Evolutionary conservation across 129 eudicot genomes (phyloP).

Genomic region (Centaurea solstitialis): DNA sequence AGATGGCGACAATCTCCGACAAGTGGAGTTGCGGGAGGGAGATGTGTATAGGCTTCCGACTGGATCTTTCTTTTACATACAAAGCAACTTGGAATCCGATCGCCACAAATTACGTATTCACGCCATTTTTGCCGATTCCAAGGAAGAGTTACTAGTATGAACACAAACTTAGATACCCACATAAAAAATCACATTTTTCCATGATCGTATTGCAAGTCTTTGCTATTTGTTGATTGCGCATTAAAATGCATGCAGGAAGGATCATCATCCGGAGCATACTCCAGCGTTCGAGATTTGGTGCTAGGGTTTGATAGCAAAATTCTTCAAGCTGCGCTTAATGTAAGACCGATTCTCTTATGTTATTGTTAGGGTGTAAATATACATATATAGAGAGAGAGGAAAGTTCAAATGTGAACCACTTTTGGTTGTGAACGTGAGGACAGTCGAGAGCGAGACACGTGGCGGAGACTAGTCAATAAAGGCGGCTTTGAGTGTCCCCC

Average conservation of each 20-base stretch:
- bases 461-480: no score
- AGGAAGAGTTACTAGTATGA: slow-evolving; percentile 44
- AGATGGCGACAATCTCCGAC: slow-evolving; percentile 31
- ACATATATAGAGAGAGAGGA: no score
- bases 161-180: neutral
- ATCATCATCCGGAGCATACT: slow-evolving; percentile 49
- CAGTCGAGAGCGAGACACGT: no score
- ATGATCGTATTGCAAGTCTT: neutral
- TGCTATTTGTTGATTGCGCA: neutral
- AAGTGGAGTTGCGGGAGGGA: slow-evolving; percentile 43
- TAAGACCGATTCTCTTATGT: neutral
- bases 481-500: no score
- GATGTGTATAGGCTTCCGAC: slow-evolving; percentile 58
- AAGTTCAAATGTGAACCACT: no score
- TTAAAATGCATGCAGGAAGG: slow-evolving; percentile 44
- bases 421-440: no score
- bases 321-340: slow-evolving; percentile 80
- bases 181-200: neutral
- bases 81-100: slow-evolving; percentile 61
- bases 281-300: slow-evolving; percentile 63
- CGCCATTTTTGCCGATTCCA: slow-evolving; percentile 62
- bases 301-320: slow-evolving; percentile 68
- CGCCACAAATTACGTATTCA: slow-evolving; percentile 62
- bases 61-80: slow-evolving; percentile 71
- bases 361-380: neutral